Evolutionary conservation across 2,329 filamentous ascomycete species (phyloP), one percentile per base, ranked within the genome.

Genomic region (Trichoderma cornu-damae): DNA sequence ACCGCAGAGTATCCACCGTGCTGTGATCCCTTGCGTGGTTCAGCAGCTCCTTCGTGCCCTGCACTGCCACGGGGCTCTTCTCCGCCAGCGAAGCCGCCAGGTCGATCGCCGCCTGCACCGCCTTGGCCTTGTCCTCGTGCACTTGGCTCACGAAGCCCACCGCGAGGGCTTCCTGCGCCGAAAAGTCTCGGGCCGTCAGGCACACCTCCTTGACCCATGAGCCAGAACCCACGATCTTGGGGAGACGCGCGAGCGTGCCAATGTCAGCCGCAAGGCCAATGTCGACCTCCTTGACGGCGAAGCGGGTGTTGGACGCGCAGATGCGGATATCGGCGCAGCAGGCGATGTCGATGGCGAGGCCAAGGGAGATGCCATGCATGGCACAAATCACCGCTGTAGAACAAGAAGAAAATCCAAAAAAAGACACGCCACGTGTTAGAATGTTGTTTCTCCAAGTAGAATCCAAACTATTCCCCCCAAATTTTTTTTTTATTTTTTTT

Each of bases 51-150:
- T 96, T 96, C 7, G 91, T 96, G 5, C 89, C 87, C 75, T 90
- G 84, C 62, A 93, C 88, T 1, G 90, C 91, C 20, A 97, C 85
- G 0, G 93, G 93, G 67, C 89, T 94, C 80, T 96, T 96, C 16
- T 70, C 76, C 26, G 89, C 88, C 59, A 96, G 82, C 66, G 84
- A 65, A 9, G 67, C 72, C 1, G 87, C 90, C 66, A 89, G 67
- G 61, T 82, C 77, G 60, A 92, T 47, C 0, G 80, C 90, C 35
- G 80, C 80, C 38, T 74, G 73, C 22, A 95, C 69, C 2, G 87
- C 81, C 42, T 78, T 80, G 16, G 76, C 77, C 75, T 94, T 89
- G 59, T 73, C 77, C 44, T 80, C 78, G 57, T 79, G 78, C 26
- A 91, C 85, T 42, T 78, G 77, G 67, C 81, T 86, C 44, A 91